These are phyloP conservation scores for Podaxis pistillaris DNA, from an alignment of 768 basidiomycete species.

Conservation along the genomic window DNA sequence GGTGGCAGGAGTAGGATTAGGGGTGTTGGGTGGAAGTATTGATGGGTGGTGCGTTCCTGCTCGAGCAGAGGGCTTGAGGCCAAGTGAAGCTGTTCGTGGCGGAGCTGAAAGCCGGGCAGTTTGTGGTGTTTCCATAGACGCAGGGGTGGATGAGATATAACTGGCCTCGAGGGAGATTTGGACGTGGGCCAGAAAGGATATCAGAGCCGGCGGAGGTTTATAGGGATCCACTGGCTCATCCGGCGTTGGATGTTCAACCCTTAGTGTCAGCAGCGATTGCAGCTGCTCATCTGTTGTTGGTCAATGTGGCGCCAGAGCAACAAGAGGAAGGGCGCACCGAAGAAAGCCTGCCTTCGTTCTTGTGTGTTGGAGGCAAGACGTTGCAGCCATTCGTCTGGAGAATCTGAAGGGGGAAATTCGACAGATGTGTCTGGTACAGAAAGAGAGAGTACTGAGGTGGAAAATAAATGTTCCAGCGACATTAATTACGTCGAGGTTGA, in stretches of 20 bases:
- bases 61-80: slow-evolving; percentile 28
- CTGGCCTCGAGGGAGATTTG: slow-evolving; percentile 81
- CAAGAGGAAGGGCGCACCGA: slow-evolving; percentile 47
- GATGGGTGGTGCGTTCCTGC: slow-evolving; percentile 51
- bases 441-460: slow-evolving; percentile 56
- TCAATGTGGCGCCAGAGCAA: slow-evolving; percentile 22
- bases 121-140: slow-evolving; percentile 30
- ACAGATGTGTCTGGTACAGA: slow-evolving; percentile 64
- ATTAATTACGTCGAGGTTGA: slow-evolving; percentile 21
- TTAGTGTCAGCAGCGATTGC: slow-evolving; percentile 43
- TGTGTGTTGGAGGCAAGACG: slow-evolving; percentile 38
- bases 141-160: slow-evolving; percentile 61
- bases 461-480: slow-evolving; percentile 64
- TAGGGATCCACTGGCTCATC: slow-evolving; percentile 33
- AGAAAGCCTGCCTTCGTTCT: slow-evolving; percentile 70
- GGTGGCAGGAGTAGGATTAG: slow-evolving; percentile 78
- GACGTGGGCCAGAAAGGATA: slow-evolving; percentile 63
- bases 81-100: slow-evolving; percentile 52
- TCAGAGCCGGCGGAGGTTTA: slow-evolving; percentile 44
- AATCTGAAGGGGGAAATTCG: slow-evolving; percentile 49
- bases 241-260: slow-evolving; percentile 60
- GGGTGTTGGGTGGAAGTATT: slow-evolving; percentile 80
- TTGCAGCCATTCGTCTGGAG: slow-evolving; percentile 56
- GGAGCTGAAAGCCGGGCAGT: slow-evolving; percentile 43
- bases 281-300: slow-evolving; percentile 53